Evolutionary conservation across 2,329 filamentous ascomycete genomes (phyloP).

Genomic region (Xylariaceae sp.): DNA sequence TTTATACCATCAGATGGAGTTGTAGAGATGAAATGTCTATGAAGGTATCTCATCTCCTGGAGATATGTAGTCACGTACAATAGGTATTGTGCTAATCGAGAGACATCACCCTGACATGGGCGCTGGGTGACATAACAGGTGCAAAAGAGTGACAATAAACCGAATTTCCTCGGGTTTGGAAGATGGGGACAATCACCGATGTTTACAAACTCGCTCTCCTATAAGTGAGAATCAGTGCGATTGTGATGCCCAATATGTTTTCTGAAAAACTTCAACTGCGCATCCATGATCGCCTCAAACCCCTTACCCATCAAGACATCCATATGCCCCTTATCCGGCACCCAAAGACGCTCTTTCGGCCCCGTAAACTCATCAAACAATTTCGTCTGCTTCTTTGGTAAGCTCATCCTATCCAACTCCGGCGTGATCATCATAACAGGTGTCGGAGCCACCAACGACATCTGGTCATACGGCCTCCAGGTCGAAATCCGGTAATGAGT

Average conservation of each 20-base stretch:
- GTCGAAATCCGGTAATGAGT: slow-evolving; percentile 26
- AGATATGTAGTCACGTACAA: too few relatives aligned
- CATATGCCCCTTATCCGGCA: slow-evolving; percentile 10
- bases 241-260: background rate
- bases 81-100: too few relatives aligned
- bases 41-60: too few relatives aligned
- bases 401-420: slow-evolving; percentile 29
- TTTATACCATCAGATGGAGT: too few relatives aligned
- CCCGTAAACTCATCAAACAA: slow-evolving; percentile 20
- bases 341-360: slow-evolving; percentile 2
- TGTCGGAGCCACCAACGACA: slow-evolving; percentile 14
- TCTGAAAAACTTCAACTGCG: slow-evolving; percentile 3
- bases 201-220: too few relatives aligned
- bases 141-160: too few relatives aligned
- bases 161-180: too few relatives aligned
- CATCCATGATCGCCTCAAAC: slow-evolving; percentile 2
- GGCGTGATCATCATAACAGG: slow-evolving; percentile 30
- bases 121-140: too few relatives aligned
- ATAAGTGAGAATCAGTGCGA: too few relatives aligned
- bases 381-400: slow-evolving; percentile 7
- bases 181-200: too few relatives aligned
- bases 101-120: too few relatives aligned
- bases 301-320: slow-evolving; percentile 1
- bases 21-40: too few relatives aligned
- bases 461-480: slow-evolving; percentile 23